Evolutionary conservation across 331 rosid genomes (phyloP), one percentile per base, ranked within the genome.

Genomic region (Acacia concinna): DNA sequence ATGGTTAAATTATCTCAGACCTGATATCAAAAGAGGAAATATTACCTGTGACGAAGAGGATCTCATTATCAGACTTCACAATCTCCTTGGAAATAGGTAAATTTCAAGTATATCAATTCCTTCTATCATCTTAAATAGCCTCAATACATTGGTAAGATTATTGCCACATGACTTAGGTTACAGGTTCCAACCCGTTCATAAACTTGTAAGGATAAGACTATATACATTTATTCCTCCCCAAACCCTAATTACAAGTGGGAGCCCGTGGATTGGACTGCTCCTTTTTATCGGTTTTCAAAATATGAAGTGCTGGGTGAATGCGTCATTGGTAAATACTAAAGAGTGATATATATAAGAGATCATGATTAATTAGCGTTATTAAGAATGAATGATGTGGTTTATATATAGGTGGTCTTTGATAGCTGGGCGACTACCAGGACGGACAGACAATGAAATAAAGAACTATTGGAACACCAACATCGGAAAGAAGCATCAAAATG

Each of bases 381-480:
- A 31, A 31, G n/a, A 31, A 6, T 65, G 27, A 15, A 15, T 46
- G 5, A 46, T 35, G 46, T 65, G 13, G 20, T 65, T 25, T 0
- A 57, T 51, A 5, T 18, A 21, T 75, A 91, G 97, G 84, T 91
- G 97, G 97, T 86, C 97, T 35, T 73, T 91, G 77, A 91, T 91
- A 66, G 94, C 97, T 84, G 97, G 97, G 63, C 79, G 97, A 81
- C 87, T 91, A 20, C 97, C 97, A 3, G 94, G 97, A 84, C 89
- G 97, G 82, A 91, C 97, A 89, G 97, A 91, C 88, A 91, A 91
- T 86, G 93, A 91, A 87, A 91, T 91, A 56, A 56, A 56, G 63
- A 56, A 56, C 47, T 89, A 89, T 20, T 91, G 97, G 97, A 86
- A 91, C 74, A 91, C 91, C 41, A 89, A 78, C 6, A 85, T 91